Conservation (phyloP, 345 rosid species). For the Ricinus communis region DNA sequence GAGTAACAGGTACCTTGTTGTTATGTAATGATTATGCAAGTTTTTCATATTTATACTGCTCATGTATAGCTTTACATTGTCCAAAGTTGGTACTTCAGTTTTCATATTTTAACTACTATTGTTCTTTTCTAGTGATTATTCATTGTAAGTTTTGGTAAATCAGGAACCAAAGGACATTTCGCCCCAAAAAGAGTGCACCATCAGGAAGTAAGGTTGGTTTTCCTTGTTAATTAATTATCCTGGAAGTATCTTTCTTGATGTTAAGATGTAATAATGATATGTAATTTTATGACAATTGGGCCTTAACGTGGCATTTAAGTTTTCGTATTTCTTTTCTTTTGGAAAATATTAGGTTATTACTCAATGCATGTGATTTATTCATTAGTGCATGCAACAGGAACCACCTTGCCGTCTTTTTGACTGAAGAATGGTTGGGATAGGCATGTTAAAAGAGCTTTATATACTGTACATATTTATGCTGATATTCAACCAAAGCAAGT, state of each 20-base stretch:
- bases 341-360: background rate
- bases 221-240: background rate
- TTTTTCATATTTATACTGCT: background rate
- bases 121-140: conserved; percentile 13
- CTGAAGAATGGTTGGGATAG: background rate
- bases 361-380: background rate
- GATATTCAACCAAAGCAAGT: too few relatives aligned
- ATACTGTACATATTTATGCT: too few relatives aligned
- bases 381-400: background rate
- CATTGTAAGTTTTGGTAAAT: conserved; percentile 21
- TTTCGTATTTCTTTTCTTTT: background rate
- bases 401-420: background rate
- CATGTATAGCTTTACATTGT: conserved; percentile 2
- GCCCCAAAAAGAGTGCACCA: conserved; percentile 97
- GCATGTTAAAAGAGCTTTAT: background rate
- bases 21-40: conserved; percentile 5
- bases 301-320: background rate
- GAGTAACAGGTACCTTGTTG: background rate
- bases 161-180: conserved; percentile 97
- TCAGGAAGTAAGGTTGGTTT: conserved; percentile 93
- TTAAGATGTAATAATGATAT: background rate
- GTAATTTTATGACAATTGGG: background rate
- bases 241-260: background rate
- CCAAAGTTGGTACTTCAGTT: too few relatives aligned
- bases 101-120: background rate